Evolutionary conservation across 331 rosid genomes (phyloP), one percentile per base, ranked within the genome.

Genomic region (Malus hybrid): DNA sequence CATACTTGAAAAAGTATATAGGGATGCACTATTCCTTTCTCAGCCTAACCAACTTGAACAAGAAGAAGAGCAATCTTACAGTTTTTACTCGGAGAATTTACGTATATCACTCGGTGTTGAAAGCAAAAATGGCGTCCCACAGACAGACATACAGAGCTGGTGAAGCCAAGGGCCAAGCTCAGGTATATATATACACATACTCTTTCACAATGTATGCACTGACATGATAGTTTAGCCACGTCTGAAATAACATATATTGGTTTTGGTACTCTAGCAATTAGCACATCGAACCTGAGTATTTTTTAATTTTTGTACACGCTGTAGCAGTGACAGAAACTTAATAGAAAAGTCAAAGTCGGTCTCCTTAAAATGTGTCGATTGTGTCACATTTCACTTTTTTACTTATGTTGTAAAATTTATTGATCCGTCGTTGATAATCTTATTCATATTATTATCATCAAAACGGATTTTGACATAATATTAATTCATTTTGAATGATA

Each of bases 101-200:
- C 16, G 4, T 15, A 44, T 8, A 7, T 36, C 68, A 64, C 4
- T 31, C 44, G 6, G 68, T 42, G 19, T 29, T 7, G 22, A 10
- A 76, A 46, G 72, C 12, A 3, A 80, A 75, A 56, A 91, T 91
- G 96, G 81, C 96, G 66, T 84, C 96, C 57, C 84, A 67, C 10
- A 46, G 82, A 1, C 88, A 84, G 66, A 72, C 82, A 31, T 80
- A 76, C 66, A 76, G 1, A 54, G 87, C 87, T 44, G 93, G 91
- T 52, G 96, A 88, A 77, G 70, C 91, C 79, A 83, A 83, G 74
- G 94, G 90, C 70, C 81, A 62, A 83, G 79, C 85, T 79, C 75
- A 87, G 96, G 97, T 93, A 87, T 46, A 15, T 8, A 54, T 29
- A 27, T 54, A 10, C 13, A 10, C 48, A 10, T 11, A 16, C 50